Evolutionary conservation across 179 eudicot species (phyloP).

Genomic region (Beta corolliflora): DNA sequence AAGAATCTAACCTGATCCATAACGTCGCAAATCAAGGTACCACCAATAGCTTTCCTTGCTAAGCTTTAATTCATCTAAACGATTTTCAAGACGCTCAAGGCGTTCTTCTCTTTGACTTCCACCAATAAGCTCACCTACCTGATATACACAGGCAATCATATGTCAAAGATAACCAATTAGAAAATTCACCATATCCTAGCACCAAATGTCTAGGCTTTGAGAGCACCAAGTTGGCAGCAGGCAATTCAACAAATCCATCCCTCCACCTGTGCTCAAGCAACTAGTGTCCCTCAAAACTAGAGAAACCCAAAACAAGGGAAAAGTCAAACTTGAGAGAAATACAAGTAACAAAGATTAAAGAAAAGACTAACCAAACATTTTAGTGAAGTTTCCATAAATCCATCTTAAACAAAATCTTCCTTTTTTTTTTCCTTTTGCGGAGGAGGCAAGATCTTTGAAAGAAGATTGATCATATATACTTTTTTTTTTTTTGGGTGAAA

Average conservation of each 20-base stretch:
- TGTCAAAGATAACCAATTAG: background rate
- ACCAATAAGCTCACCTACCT: conserved; percentile 98
- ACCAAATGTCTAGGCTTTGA: background rate
- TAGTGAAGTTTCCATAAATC: too few relatives aligned
- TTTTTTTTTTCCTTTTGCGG: too few relatives aligned
- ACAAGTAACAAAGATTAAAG: too few relatives aligned
- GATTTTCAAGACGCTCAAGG: conserved; percentile 69
- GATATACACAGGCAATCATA: conserved; percentile 20
- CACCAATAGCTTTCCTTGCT: conserved; percentile 93
- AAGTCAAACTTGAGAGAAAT: too few relatives aligned
- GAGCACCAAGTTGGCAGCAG: background rate
- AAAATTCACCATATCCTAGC: background rate
- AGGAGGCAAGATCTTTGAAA: too few relatives aligned
- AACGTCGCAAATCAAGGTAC: conserved; percentile 97
- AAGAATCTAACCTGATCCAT: conserved; percentile 77
- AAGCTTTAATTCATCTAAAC: conserved; percentile 80
- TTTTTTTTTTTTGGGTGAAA: too few relatives aligned
- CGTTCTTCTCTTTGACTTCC: conserved; percentile 99
- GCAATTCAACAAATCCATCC: background rate
- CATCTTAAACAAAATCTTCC: too few relatives aligned
- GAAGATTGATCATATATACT: too few relatives aligned
- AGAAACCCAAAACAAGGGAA: too few relatives aligned
- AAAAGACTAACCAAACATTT: too few relatives aligned
- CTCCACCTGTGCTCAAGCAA: background rate
- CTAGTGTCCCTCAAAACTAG: too few relatives aligned